These are phyloP conservation scores for Chenopodium formosanum DNA, from an alignment of 148 eudicot genomes.

Conservation along the genomic window DNA sequence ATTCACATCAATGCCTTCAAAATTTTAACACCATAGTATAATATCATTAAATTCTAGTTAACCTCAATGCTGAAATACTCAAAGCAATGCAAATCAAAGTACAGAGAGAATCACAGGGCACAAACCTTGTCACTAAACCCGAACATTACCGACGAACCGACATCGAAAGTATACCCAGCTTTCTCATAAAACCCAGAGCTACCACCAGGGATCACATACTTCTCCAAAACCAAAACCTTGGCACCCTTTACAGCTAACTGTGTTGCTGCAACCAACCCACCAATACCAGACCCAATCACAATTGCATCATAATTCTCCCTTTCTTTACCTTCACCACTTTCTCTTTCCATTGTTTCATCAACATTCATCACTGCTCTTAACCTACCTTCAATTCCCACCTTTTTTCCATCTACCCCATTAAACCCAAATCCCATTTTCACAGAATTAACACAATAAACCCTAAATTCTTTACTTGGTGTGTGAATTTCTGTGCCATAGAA, in stretches of 20 bases:
- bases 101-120: not conserved
- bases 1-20: not conserved
- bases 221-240: constrained; percentile 88
- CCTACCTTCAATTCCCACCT: constrained; percentile 21
- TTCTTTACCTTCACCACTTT: constrained; percentile 19
- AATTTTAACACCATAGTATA: not conserved
- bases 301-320: constrained; percentile 65
- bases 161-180: constrained; percentile 94
- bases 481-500: constrained; percentile 20
- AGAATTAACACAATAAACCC: constrained; percentile 18
- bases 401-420: constrained; percentile 19
- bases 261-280: constrained; percentile 92
- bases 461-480: constrained; percentile 3
- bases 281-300: constrained; percentile 95
- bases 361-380: constrained; percentile 52
- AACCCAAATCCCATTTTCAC: constrained; percentile 23
- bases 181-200: constrained; percentile 92
- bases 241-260: constrained; percentile 98
- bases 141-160: constrained; percentile 97
- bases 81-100: not conserved
- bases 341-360: constrained; percentile 35
- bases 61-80: not conserved
- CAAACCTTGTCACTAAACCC: constrained; percentile 95
- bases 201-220: constrained; percentile 98
- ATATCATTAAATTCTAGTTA: not conserved